Base-by-base conservation (phyloP, 371 early-diverging fungal genomes). In the Umbelopsis sp. region DNA sequence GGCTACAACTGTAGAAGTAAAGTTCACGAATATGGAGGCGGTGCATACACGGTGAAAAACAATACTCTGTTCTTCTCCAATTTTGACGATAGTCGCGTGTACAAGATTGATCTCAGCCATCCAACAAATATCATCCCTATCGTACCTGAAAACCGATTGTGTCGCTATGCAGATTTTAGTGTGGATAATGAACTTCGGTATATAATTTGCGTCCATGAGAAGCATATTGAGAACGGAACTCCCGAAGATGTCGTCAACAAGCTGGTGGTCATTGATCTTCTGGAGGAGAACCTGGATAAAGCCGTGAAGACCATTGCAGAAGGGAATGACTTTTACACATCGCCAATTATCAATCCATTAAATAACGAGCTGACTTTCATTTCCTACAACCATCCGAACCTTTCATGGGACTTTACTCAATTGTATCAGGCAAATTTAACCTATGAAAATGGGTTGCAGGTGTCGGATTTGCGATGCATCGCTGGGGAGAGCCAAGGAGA, bases 21-120 rank as follows among this genome's bases (percentile, higher is more conserved):
- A 14, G 93, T 93, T 9, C 92, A 93, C 69, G 93, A 92, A 72
- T 93, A 93, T 68, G 93, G 93, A 11, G 89, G 91, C 41, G 89
- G 88, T 7, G 77, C 83, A 8, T 89, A 89, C 63, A 76, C 83
- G 0, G 86, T 88, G 9, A 77, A 81, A 20, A 81, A 79, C 41
- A 85, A 87, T 6, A 65, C 86, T 16, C 69, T 90, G 16, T 77
- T 91, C 63, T 92, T 91, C 68, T 80, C 87, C 51, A 91, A 92
- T 74, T 82, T 86, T 71, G 45, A 32, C 8, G 89, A 89, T 65
- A 70, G 70, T 12, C 85, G 88, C 20, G 69, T 91, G 5, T 91
- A 90, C 72, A 78, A 75, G 44, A 69, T 89, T 8, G 75, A 82
- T 45, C 69, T 80, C 1, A 70, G 57, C 7, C 46, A 69, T 35